Conservation (phyloP, 345 rosid genomes). For the Aethionema arabicum region DNA sequence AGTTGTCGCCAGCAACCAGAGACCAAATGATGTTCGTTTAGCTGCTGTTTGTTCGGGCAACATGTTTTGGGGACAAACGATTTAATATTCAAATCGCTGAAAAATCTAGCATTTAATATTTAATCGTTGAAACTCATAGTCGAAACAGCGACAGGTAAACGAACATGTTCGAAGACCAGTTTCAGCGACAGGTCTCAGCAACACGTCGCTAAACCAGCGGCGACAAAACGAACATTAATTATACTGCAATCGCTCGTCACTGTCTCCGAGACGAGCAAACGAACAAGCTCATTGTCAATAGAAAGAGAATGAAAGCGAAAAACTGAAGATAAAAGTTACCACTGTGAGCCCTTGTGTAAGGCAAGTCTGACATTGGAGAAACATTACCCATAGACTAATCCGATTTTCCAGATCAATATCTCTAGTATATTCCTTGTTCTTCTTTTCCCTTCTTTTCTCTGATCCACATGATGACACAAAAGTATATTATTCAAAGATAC, state of each 20-base stretch:
- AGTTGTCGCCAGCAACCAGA: too few relatives aligned
- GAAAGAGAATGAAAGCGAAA: slow-evolving; percentile 16
- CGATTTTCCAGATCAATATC: slow-evolving; percentile 60
- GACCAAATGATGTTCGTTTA: too few relatives aligned
- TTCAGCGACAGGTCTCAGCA: too few relatives aligned
- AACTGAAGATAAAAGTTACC: slow-evolving; percentile 39
- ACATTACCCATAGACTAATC: slow-evolving; percentile 63
- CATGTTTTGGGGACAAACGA: neutral
- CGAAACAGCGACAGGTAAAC: too few relatives aligned
- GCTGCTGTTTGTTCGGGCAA: neutral
- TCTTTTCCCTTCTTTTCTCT: slow-evolving; percentile 86
- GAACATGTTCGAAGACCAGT: too few relatives aligned
- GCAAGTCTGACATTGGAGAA: slow-evolving; percentile 79
- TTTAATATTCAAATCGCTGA: too few relatives aligned
- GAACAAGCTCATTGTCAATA: neutral
- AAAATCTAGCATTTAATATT: too few relatives aligned
- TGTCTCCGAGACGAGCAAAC: too few relatives aligned
- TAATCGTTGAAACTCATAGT: too few relatives aligned
- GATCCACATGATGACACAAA: slow-evolving; percentile 20
- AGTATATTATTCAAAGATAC: slow-evolving; percentile 14
- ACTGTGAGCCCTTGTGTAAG: slow-evolving; percentile 90
- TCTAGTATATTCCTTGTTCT: slow-evolving; percentile 63
- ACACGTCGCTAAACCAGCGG: too few relatives aligned
- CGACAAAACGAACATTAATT: too few relatives aligned
- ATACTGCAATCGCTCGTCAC: too few relatives aligned